A percentile compares a stretch with the other conserved stretches of the same genome.
phyloP scores from a whole-genome alignment of 495 filamentous ascomycete species.

The Hypoxylon perforatum region DNA sequence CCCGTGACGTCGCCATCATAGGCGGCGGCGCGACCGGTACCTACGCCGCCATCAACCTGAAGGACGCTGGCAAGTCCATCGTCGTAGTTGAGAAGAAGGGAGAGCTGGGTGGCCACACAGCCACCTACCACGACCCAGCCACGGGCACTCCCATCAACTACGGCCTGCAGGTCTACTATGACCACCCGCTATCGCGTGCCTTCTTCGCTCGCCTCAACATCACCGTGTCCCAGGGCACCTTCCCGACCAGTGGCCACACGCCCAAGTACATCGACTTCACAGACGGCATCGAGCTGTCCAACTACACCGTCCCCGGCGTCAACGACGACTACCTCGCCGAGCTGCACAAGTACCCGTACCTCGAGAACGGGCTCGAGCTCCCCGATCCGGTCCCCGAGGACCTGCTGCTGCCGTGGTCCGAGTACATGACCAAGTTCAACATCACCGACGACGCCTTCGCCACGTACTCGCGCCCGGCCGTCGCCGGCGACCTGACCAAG shows the following conservation, averaged over 20 bases:
- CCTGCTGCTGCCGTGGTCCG: slow-evolving; percentile 52
- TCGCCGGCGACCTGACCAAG: slow-evolving; percentile 54
- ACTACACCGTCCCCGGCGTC: slow-evolving; percentile 38
- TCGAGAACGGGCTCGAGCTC: slow-evolving; percentile 53
- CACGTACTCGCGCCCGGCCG: slow-evolving; percentile 47
- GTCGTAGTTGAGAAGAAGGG: slow-evolving; percentile 56
- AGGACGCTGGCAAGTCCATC: slow-evolving; percentile 54
- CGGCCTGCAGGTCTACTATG: slow-evolving; percentile 55
- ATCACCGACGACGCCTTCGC: slow-evolving; percentile 45
- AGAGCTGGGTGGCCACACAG: slow-evolving; percentile 56
- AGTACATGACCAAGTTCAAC: slow-evolving; percentile 57
- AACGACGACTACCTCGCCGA: slow-evolving; percentile 33
- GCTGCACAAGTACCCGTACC: slow-evolving; percentile 53
- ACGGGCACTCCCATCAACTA: slow-evolving; percentile 56
- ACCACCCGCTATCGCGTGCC: slow-evolving; percentile 45
- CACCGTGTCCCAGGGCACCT: slow-evolving; percentile 26
- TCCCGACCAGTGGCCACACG: not conserved
- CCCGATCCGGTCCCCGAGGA: slow-evolving; percentile 57
- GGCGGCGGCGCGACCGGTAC: slow-evolving; percentile 62
- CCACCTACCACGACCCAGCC: slow-evolving; percentile 57
- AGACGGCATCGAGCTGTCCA: slow-evolving; percentile 24
- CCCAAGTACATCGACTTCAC: slow-evolving; percentile 38
- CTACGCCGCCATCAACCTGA: slow-evolving; percentile 59
- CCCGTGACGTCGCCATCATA: slow-evolving; percentile 57
- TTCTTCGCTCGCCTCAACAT: slow-evolving; percentile 55